Evolutionary conservation across 2,329 filamentous ascomycete species (phyloP), one percentile per base, ranked within the genome.

Genomic region (Aspergillus sp.): DNA sequence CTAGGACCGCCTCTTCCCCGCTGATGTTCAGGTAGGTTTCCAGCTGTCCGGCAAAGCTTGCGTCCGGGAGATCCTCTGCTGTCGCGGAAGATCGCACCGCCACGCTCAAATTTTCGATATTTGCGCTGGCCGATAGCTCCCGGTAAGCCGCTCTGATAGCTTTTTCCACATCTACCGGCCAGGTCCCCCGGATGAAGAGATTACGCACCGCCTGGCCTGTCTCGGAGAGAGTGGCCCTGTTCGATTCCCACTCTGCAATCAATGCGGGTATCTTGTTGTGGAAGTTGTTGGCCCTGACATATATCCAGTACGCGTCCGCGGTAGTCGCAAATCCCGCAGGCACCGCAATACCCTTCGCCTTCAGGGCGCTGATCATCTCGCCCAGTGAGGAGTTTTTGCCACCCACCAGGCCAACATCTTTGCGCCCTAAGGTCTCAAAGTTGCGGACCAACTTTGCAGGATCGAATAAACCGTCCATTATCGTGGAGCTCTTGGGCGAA

Each of bases 371-470:
- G 48, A 74, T 71, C 68, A 73, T 72, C 55, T 73, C 71, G 3
- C 71, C 71, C 17, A 73, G 55, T 2, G 71, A 74, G 11, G 70
- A 66, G 47, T 72, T 74, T 58, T 73, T 74, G 6, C 71, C 70
- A 14, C 71, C 71, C 5, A 73, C 71, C 6, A 68, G 44, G 23
- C 54, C 56, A 17, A 58, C 66, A 59, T 68, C 66, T 29, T 29
- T 29, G 25, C 25, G 25, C 7, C 25, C 7, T 7, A 29, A 29
- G 7, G 25, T 29, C 25, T 29, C 25, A 10, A 29, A 29, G 25
- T 29, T 29, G 25, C 25, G 25, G 25, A 29, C 25, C 25, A 29
- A 29, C 25, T 29, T 29, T 29, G 25, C 9, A 9, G 25, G 11
- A 29, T 10, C 7, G 25, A 10, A 29, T 29, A 1, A 3, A 7